Conservation (phyloP, 2,329 filamentous ascomycete species). For the Cladobotryum protrusum region DNA sequence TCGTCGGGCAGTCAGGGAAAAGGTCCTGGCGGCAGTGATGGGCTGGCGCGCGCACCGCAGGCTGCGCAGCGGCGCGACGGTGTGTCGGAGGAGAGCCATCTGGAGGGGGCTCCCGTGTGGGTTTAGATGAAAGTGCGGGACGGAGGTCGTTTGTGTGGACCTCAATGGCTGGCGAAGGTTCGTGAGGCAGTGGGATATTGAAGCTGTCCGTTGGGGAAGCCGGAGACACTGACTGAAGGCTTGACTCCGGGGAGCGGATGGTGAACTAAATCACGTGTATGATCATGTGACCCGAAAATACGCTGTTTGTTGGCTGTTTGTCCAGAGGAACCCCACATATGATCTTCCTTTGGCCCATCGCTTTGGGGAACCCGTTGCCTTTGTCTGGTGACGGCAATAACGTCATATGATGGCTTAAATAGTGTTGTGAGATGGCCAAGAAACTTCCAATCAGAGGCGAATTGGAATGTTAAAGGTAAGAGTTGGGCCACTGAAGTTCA, state of each 20-base stretch:
- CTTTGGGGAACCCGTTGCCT: background rate
- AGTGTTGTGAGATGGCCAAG: too few species aligned
- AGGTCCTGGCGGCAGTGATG: conserved; percentile 28
- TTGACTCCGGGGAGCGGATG: conserved; percentile 10
- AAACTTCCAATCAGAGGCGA: too few species aligned
- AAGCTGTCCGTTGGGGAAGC: background rate
- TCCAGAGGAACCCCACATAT: conserved; percentile 1
- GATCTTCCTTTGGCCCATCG: background rate
- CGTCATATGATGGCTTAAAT: too few species aligned
- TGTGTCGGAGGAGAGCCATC: conserved; percentile 33
- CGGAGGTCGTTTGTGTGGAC: conserved; percentile 15
- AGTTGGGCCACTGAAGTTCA: too few species aligned
- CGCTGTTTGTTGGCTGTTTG: background rate
- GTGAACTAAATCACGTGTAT: conserved; percentile 4
- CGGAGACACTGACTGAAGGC: conserved; percentile 8
- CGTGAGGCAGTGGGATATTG: background rate
- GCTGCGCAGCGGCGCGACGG: conserved; percentile 31
- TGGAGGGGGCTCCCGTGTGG: conserved; percentile 11
- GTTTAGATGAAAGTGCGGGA: conserved; percentile 17
- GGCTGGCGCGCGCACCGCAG: conserved; percentile 33
- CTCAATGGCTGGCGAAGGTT: conserved; percentile 23
- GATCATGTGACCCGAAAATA: background rate
- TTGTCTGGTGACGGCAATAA: too few species aligned
- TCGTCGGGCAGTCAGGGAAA: conserved; percentile 40
- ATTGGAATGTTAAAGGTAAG: too few species aligned